Percentiles rank a stretch among this genome's conserved stretches.
Conservation (phyloP, 2,329 filamentous ascomycete genomes). For the Pseudogymnoascus sp. region DNA sequence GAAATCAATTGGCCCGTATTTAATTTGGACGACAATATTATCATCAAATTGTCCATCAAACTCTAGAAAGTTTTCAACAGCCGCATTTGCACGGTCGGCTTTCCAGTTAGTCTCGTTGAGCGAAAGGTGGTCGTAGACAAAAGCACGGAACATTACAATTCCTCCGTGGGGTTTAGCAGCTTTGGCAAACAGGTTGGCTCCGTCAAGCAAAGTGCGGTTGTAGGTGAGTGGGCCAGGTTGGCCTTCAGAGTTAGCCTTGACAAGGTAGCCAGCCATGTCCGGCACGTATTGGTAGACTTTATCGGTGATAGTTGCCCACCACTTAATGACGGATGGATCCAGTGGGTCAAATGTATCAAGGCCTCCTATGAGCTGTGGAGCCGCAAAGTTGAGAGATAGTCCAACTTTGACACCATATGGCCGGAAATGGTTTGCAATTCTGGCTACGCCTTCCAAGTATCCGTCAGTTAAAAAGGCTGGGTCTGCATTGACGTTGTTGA, state of each 20-base stretch:
- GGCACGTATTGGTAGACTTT: slow-evolving; percentile 54
- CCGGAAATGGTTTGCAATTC: slow-evolving; percentile 58
- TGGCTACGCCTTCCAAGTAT: slow-evolving; percentile 54
- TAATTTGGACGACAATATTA: slow-evolving; percentile 67
- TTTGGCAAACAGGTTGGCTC: slow-evolving; percentile 61
- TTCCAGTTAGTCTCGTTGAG: slow-evolving; percentile 55
- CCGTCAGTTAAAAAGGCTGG: slow-evolving; percentile 44
- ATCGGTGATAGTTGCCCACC: slow-evolving; percentile 55
- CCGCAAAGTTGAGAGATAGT: slow-evolving; percentile 62
- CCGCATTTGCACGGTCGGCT: slow-evolving; percentile 62
- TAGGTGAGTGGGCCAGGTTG: slow-evolving; percentile 64
- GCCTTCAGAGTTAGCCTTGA: slow-evolving; percentile 67
- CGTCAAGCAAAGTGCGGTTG: slow-evolving; percentile 61
- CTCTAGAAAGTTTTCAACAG: slow-evolving; percentile 57
- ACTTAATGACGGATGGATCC: slow-evolving; percentile 49
- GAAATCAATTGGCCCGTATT: slow-evolving; percentile 69
- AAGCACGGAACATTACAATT: slow-evolving; percentile 63
- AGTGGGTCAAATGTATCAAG: slow-evolving; percentile 60
- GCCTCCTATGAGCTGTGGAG: slow-evolving; percentile 49
- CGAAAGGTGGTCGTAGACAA: slow-evolving; percentile 54
- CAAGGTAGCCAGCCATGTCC: slow-evolving; percentile 61
- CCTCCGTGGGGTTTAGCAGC: slow-evolving; percentile 52
- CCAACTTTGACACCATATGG: slow-evolving; percentile 61
- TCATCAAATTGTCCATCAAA: slow-evolving; percentile 61
- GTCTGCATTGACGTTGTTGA: slow-evolving; percentile 70